Evolutionary conservation across 2,329 filamentous ascomycete genomes (phyloP), one percentile per base, ranked within the genome.

Genomic region (Aspergillus sp.): DNA sequence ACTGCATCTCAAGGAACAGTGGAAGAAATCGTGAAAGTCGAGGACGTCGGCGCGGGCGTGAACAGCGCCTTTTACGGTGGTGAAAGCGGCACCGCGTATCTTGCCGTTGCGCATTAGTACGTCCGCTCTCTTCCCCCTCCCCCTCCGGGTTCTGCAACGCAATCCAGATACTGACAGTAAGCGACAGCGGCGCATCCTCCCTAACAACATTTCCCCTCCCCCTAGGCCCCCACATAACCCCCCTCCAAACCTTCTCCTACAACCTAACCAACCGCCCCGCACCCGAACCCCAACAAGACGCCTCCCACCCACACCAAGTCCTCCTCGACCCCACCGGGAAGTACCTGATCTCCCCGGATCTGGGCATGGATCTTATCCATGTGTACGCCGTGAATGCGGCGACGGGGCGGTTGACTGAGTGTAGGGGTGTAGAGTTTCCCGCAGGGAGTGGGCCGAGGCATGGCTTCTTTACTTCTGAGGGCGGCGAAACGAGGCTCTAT

Each of bases 391-490:
- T 84, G 57, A 66, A 80, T 53, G 56, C 58, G 1, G 53, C 59
- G 1, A 69, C 61, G 2, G 73, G 74, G 5, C 71, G 75, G 27
- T 67, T 79, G 6, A 59, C 59, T 15, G 64, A 73, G 52, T 72
- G 71, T 22, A 71, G 77, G 6, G 64, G 79, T 32, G 53, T 66
- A 32, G 54, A 56, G 6, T 58, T 63, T 63, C 75, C 45, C 53
- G 70, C 30, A 55, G 83, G 82, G 13, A 78, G 75, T 33, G 85
- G 85, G 0, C 85, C 85, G 1, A 74, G 84, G 27, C 84, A 88
- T 59, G 76, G 75, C 7, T 70, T 73, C n/a, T 88, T 87, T 68
- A n/a, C 23, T 17, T 43, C 19, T 12, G 39, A 22, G 17, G 39
- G 22, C 5, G 22, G 5, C 3, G 12, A 56, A 42, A 61, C 60